Conservation (phyloP, 2,329 filamentous ascomycete genomes). For the Fusarium floridanum region DNA sequence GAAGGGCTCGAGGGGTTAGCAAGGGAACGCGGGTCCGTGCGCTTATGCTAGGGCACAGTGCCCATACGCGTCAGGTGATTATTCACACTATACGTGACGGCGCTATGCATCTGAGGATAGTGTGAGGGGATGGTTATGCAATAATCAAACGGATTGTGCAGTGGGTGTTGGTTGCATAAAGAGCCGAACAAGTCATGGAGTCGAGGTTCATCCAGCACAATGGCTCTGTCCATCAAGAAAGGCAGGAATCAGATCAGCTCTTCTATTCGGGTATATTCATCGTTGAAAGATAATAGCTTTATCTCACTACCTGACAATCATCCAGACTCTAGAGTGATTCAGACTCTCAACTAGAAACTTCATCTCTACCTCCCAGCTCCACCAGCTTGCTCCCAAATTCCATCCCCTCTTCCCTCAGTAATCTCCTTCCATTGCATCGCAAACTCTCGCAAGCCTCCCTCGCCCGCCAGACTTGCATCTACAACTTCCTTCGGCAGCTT, state of each 20-base stretch:
- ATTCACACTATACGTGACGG: background rate
- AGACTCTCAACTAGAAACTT: background rate
- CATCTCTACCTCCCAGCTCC: slow-evolving; percentile 24
- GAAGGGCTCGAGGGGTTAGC: background rate
- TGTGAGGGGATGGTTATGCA: background rate
- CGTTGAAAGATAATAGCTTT: background rate
- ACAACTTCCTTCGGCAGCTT: slow-evolving; percentile 96
- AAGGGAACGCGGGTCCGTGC: background rate
- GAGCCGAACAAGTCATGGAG: background rate
- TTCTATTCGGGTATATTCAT: background rate
- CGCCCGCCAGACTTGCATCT: slow-evolving; percentile 74
- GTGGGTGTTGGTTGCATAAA: background rate
- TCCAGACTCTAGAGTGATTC: background rate
- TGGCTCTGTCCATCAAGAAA: background rate
- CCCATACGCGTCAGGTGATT: background rate
- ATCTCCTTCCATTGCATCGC: slow-evolving; percentile 79
- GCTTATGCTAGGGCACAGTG: background rate
- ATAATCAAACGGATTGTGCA: background rate
- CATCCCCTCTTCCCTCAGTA: slow-evolving; percentile 56
- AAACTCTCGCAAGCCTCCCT: slow-evolving; percentile 85
- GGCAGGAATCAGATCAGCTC: background rate
- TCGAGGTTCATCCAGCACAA: background rate
- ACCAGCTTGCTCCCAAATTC: slow-evolving; percentile 55
- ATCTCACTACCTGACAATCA: background rate
- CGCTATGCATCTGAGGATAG: background rate